Percentiles rank a stretch among this genome's conserved stretches.
Conservation (phyloP, 2,329 filamentous ascomycete genomes). For the Raffaelea deltoideospora region DNA sequence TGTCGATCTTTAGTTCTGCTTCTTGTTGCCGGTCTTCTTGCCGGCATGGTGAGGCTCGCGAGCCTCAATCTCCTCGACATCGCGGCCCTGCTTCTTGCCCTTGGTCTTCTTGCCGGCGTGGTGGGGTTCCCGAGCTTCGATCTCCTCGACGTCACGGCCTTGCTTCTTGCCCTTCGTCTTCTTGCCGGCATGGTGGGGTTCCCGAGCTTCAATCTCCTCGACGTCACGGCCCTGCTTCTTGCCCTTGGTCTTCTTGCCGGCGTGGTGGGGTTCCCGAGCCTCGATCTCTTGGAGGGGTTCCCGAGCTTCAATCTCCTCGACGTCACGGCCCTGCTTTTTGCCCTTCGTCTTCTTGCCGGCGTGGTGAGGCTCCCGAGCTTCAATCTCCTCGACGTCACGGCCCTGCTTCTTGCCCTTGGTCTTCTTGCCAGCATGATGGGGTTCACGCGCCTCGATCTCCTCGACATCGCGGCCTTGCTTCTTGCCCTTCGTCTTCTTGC, state of each 20-base stretch:
- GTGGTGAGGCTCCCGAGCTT: constrained; percentile 4
- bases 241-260: constrained; percentile 10
- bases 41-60: constrained; percentile 7
- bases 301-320: constrained; percentile 2
- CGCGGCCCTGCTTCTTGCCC: constrained; percentile 1
- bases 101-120: constrained; percentile 10
- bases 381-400: constrained; percentile 2
- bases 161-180: constrained; percentile 8
- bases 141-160: constrained; percentile 1
- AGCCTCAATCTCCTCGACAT: constrained; percentile 5
- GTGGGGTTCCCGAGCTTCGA: constrained; percentile 9
- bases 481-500: constrained; percentile 8
- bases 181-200: constrained; percentile 13
- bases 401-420: constrained; percentile 5
- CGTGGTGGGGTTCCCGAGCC: constrained; percentile 8
- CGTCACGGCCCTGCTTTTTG: not conserved
- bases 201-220: constrained; percentile 8
- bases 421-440: constrained; percentile 8
- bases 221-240: constrained; percentile 5
- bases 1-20: too few relatives aligned
- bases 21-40: not conserved
- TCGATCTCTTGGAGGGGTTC: constrained; percentile 6
- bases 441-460: constrained; percentile 8
- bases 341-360: constrained; percentile 1
- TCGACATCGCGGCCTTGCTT: constrained; percentile 2